Conservation (phyloP, 2,329 filamentous ascomycete genomes). For the Exophiala sp. region DNA sequence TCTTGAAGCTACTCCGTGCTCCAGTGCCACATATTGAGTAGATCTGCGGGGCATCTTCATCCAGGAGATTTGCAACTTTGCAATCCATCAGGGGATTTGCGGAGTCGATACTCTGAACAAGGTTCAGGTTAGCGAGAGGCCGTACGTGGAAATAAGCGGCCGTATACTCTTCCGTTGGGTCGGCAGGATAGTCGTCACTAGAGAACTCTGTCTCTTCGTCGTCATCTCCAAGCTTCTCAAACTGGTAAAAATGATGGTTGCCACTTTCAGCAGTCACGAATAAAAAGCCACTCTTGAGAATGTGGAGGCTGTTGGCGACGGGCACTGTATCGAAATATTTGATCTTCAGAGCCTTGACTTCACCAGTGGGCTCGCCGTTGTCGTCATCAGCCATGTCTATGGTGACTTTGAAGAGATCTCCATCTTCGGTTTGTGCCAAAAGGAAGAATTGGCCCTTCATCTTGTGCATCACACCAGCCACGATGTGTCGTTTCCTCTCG, state of each 20-base stretch:
- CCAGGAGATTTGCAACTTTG: constrained; percentile 84
- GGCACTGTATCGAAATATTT: constrained; percentile 98
- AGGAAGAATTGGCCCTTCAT: constrained; percentile 97
- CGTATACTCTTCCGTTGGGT: constrained; percentile 67
- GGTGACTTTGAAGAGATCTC: constrained; percentile 96
- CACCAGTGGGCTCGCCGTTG: constrained; percentile 71
- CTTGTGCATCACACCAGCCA: constrained; percentile 94
- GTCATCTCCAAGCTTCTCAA: constrained; percentile 94
- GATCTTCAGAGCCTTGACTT: constrained; percentile 80
- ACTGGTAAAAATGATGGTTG: constrained; percentile 93
- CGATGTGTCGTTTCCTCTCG: constrained; percentile 79
- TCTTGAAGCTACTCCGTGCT: constrained; percentile 84
- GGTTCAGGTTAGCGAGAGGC: constrained; percentile 72
- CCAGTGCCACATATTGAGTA: constrained; percentile 89
- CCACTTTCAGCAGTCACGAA: constrained; percentile 91
- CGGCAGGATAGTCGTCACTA: constrained; percentile 77
- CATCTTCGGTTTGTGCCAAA: constrained; percentile 90
- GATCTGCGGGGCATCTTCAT: constrained; percentile 84
- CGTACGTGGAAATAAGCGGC: constrained; percentile 84
- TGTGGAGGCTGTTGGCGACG: constrained; percentile 79
- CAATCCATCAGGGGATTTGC: constrained; percentile 90
- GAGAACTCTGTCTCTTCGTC: constrained; percentile 83
- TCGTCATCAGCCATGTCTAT: constrained; percentile 85
- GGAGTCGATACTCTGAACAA: constrained; percentile 80
- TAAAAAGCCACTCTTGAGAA: constrained; percentile 91